Evolutionary conservation across 768 basidiomycete species (phyloP).

Genomic region (Cubamyces lactineus): DNA sequence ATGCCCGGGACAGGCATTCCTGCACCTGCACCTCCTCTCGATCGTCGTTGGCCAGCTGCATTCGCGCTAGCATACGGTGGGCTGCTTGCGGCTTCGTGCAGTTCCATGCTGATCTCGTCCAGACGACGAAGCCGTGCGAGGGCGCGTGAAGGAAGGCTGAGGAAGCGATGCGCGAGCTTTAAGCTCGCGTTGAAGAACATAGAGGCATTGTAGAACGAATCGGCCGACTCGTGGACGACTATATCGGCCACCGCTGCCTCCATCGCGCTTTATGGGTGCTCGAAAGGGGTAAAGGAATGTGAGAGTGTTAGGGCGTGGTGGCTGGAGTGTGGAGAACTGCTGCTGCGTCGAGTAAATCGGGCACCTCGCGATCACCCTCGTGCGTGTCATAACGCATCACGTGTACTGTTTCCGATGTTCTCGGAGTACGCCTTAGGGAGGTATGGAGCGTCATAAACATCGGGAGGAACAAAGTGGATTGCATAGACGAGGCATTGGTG

Average conservation of each 20-base stretch:
- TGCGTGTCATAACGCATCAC: too few species aligned
- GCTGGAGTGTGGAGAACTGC: neutral
- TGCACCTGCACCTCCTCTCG: neutral
- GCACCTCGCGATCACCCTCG: too few species aligned
- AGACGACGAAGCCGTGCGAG: conserved; percentile 44
- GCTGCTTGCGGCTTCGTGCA: conserved; percentile 7
- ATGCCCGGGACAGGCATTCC: conserved; percentile 53
- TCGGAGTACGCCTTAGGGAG: too few species aligned
- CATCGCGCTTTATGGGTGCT: neutral
- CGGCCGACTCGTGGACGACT: conserved; percentile 9
- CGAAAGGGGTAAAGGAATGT: neutral
- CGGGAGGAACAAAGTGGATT: too few species aligned
- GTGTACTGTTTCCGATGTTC: too few species aligned
- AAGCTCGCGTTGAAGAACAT: conserved; percentile 29
- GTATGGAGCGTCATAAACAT: too few species aligned
- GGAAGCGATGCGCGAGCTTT: conserved; percentile 36
- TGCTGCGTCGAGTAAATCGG: too few species aligned
- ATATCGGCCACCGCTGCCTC: neutral
- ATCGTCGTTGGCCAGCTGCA: conserved; percentile 4
- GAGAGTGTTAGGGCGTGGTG: neutral
- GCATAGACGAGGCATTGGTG: too few species aligned
- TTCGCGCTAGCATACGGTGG: neutral
- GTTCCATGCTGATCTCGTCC: conserved; percentile 30
- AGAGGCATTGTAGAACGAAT: conserved; percentile 19
- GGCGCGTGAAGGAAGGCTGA: conserved; percentile 46